These are phyloP conservation scores for Phytophthora pisi DNA, from an alignment of 352 stramenopile genomes.

Conservation along the genomic window DNA sequence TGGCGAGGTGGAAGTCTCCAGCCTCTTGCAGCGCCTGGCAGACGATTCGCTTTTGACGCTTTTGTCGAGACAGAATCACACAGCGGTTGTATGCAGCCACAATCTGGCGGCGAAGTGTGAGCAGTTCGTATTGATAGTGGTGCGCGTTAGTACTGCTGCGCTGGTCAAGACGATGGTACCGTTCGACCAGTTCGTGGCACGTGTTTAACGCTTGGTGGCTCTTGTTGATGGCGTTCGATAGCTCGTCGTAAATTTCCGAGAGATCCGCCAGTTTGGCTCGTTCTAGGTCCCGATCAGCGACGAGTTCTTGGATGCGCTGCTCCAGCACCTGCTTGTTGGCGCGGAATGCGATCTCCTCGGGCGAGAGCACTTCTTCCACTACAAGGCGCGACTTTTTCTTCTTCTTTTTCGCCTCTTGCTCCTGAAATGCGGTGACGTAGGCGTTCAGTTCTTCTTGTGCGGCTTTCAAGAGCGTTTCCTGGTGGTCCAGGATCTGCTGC, in stretches of 20 bases:
- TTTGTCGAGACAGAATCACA: constrained; percentile 64
- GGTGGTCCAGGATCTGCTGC: constrained; percentile 51
- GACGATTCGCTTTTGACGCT: constrained; percentile 61
- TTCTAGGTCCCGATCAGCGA: constrained; percentile 26
- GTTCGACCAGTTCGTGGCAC: constrained; percentile 53
- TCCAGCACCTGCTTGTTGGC: constrained; percentile 48
- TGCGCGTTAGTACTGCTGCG: not conserved
- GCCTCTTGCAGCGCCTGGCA: constrained; percentile 71
- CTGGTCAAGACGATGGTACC: constrained; percentile 35
- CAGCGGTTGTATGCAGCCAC: constrained; percentile 52
- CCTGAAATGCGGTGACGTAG: constrained; percentile 58
- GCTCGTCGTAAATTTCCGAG: constrained; percentile 22
- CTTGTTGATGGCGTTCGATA: constrained; percentile 67
- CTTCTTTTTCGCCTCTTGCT: constrained; percentile 76
- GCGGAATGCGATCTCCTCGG: constrained; percentile 69
- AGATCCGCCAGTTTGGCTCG: constrained; percentile 36
- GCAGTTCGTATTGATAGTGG: constrained; percentile 6
- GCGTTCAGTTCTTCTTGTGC: constrained; percentile 36
- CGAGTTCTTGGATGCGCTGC: constrained; percentile 37
- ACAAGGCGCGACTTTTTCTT: constrained; percentile 86
- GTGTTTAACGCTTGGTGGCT: constrained; percentile 58
- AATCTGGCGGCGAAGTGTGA: constrained; percentile 42
- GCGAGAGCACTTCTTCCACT: constrained; percentile 65
- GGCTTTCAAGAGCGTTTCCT: constrained; percentile 37
- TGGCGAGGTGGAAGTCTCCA: constrained; percentile 74